These are phyloP conservation scores for Aureobasidium uvarum DNA, from an alignment of 2,329 filamentous ascomycete species.

Conservation along the genomic window DNA sequence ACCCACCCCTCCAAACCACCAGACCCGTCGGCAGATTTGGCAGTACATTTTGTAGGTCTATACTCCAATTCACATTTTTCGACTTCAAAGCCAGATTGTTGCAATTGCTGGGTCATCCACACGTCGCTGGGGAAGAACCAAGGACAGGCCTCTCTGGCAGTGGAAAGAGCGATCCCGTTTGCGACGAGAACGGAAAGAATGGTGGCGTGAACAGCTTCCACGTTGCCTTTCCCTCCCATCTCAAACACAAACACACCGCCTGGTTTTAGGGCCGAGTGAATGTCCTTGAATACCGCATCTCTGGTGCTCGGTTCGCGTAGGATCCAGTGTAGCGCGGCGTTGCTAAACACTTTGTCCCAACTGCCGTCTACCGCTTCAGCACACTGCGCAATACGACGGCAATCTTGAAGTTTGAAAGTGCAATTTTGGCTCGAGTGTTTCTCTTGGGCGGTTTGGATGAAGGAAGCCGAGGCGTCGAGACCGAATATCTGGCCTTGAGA, in stretches of 20 bases:
- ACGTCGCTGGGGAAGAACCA: conserved; percentile 71
- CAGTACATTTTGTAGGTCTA: conserved; percentile 57
- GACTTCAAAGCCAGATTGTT: conserved; percentile 46
- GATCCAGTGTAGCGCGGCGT: conserved; percentile 49
- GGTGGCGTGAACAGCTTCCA: conserved; percentile 61
- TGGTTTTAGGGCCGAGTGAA: conserved; percentile 53
- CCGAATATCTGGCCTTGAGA: conserved; percentile 38
- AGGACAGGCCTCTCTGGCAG: conserved; percentile 54
- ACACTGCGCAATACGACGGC: conserved; percentile 33
- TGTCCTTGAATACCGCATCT: conserved; percentile 53
- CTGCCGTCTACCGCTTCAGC: conserved; percentile 30
- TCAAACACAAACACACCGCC: conserved; percentile 64
- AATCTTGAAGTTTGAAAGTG: conserved; percentile 38
- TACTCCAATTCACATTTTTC: conserved; percentile 60
- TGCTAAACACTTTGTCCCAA: conserved; percentile 46
- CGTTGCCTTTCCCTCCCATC: conserved; percentile 69
- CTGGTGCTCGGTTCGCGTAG: conserved; percentile 51
- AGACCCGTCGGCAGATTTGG: conserved; percentile 39
- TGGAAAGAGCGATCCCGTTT: conserved; percentile 52
- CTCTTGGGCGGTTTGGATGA: conserved; percentile 41
- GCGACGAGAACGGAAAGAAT: conserved; percentile 54
- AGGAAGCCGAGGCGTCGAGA: conserved; percentile 43
- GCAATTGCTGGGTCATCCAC: conserved; percentile 51
- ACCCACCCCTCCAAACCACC: conserved; percentile 64
- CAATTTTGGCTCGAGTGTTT: conserved; percentile 32